These are phyloP conservation scores for Striga hermonthica DNA, from an alignment of 305 asterid genomes.

Conservation along the genomic window DNA sequence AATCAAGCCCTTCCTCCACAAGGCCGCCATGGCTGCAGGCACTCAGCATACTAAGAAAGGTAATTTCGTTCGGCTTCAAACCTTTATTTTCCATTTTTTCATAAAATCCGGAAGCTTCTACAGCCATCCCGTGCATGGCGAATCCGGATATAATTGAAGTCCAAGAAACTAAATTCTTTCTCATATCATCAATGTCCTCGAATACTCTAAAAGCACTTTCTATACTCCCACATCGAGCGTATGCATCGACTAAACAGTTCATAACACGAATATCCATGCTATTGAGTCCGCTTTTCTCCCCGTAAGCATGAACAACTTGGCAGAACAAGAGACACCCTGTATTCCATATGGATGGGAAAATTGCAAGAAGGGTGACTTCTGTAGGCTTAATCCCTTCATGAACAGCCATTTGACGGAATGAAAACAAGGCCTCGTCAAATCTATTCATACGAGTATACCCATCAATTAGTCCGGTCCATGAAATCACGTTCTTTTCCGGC, in stretches of 20 bases:
- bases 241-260: constrained; percentile 69
- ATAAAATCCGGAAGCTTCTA: constrained; percentile 53
- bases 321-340: constrained; percentile 51
- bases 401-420: constrained; percentile 58
- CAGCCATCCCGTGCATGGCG: constrained; percentile 76
- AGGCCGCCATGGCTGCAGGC: constrained; percentile 84
- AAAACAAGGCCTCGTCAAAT: constrained; percentile 48
- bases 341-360: constrained; percentile 77
- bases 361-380: constrained; percentile 65
- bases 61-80: constrained; percentile 54
- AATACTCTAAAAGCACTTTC: constrained; percentile 48
- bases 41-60: constrained; percentile 61
- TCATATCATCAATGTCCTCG: constrained; percentile 43
- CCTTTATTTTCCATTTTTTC: constrained; percentile 46
- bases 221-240: constrained; percentile 64
- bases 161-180: constrained; percentile 71
- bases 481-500: constrained; percentile 70
- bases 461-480: constrained; percentile 81
- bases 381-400: constrained; percentile 53
- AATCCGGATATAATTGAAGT: constrained; percentile 67
- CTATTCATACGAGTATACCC: constrained; percentile 57
- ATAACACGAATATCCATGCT: constrained; percentile 55
- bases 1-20: constrained; percentile 65
- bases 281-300: constrained; percentile 56
- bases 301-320: constrained; percentile 57